Evolutionary conservation across 2,329 filamentous ascomycete species (phyloP), one percentile per base, ranked within the genome.

Genomic region (Clarireedia paspali): DNA sequence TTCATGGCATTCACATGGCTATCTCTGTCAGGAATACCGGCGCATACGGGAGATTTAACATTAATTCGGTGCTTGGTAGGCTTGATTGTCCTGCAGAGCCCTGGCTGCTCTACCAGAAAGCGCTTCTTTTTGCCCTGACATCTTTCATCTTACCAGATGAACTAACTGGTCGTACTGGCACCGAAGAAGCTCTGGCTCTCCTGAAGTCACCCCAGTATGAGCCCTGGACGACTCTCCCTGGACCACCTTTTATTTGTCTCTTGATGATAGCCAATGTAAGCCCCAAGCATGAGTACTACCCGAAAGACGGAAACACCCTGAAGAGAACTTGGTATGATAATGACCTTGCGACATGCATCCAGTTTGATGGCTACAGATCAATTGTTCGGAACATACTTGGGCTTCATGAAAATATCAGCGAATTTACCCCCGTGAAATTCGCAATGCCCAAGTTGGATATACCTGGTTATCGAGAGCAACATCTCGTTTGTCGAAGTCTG

Each of bases 11-110:
- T 0, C 79, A 84, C 57, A 72, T 79, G 0, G 60, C 63, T 1
- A 67, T 82, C 2, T n/a, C 53, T 0, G 71, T 75, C 0, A 53
- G 64, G 0, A 69, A 70, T 10, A 58, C 62, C 1, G 72, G 71
- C 0, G 34, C 49, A 0, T 83, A 83, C 56, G 71, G 71, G 0
- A 75, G 71, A 6, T 87, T 78, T 49, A 69, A 69, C 0, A 75
- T 87, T 45, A 76, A 87, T 47, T 63, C 73, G 1, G 64, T 79
- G 0, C 71, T 88, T 2, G 76, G 79, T 0, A 74, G 80, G 0
- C 66, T 88, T 0, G 74, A 78, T 2, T 85, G 82, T 38, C 73
- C 83, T 0, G 70, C 79, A 0, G 83, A 87, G 47, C 79, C 80
- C 0, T 65, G 66, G 0, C 67, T 83, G 0, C 68, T 82, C 0